These are phyloP conservation scores for Hemileccinum impolitum DNA, from an alignment of 768 basidiomycete species.

Conservation along the genomic window DNA sequence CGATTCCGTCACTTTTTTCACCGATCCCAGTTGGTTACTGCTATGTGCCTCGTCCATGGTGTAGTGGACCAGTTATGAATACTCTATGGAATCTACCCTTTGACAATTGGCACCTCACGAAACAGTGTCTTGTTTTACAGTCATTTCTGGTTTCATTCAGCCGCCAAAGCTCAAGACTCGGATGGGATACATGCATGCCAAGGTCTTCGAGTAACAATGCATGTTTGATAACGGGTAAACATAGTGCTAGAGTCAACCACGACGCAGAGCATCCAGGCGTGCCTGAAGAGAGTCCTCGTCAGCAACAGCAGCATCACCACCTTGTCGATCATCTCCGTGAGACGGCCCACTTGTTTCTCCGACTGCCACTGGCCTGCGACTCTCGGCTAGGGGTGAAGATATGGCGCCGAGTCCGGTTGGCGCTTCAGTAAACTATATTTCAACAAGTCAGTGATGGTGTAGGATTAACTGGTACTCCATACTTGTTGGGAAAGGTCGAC, in stretches of 20 bases:
- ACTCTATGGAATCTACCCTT: no score
- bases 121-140: no score
- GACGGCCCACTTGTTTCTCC: slow-evolving; percentile 51
- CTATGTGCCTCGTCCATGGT: no score
- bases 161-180: neutral
- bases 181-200: neutral
- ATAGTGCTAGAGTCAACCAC: slow-evolving; percentile 42
- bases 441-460: slow-evolving; percentile 9
- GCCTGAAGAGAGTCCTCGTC: slow-evolving; percentile 96
- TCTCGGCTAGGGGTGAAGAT: slow-evolving; percentile 57
- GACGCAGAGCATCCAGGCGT: slow-evolving; percentile 82
- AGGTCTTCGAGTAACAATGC: slow-evolving; percentile 2
- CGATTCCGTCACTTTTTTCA: neutral
- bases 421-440: slow-evolving; percentile 71
- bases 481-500: slow-evolving; percentile 87
- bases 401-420: slow-evolving; percentile 67
- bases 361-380: slow-evolving; percentile 79
- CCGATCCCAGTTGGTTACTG: neutral
- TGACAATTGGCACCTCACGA: no score
- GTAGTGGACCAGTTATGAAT: no score
- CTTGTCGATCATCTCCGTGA: slow-evolving; percentile 37
- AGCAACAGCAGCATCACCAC: slow-evolving; percentile 42
- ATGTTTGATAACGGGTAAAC: slow-evolving; percentile 7
- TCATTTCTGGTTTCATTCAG: no score
- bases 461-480: slow-evolving; percentile 7